Percentiles rank a stretch among this genome's conserved stretches.
Conservation (phyloP, 23 red algal genomes). For the Gracilaria caudata region DNA sequence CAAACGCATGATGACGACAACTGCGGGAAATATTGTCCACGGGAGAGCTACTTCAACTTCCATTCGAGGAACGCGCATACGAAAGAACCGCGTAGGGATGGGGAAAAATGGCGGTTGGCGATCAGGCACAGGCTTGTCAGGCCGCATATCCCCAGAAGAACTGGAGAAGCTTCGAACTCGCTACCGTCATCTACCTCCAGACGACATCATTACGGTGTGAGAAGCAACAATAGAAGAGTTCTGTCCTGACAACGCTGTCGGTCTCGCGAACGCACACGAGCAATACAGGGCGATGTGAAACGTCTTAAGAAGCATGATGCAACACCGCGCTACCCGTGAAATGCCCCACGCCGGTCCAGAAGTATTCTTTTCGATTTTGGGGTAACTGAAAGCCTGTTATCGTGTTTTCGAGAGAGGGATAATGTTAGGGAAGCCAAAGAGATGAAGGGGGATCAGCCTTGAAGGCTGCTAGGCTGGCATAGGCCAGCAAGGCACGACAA, state of each 20-base stretch:
- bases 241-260: background rate
- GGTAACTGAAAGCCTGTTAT: no score
- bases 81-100: background rate
- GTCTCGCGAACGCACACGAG: no score
- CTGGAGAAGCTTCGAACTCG: slow-evolving; percentile 24
- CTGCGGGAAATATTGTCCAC: background rate
- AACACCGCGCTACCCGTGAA: no score
- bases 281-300: no score
- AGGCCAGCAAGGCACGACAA: no score
- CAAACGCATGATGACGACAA: slow-evolving; percentile 3
- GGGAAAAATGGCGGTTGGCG: background rate
- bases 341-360: no score
- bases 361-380: no score
- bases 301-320: no score
- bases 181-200: slow-evolving; percentile 38
- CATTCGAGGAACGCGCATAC: background rate
- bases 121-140: background rate
- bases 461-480: no score
- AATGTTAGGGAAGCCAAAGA: no score
- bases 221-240: background rate
- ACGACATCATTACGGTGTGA: slow-evolving; percentile 44
- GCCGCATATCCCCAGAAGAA: slow-evolving; percentile 3
- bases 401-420: no score
- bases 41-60: background rate
- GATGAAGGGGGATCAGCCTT: no score